Evolutionary conservation across 2,329 filamentous ascomycete genomes (phyloP), one percentile per base, ranked within the genome.

Genomic region (Cercospora citrullina): DNA sequence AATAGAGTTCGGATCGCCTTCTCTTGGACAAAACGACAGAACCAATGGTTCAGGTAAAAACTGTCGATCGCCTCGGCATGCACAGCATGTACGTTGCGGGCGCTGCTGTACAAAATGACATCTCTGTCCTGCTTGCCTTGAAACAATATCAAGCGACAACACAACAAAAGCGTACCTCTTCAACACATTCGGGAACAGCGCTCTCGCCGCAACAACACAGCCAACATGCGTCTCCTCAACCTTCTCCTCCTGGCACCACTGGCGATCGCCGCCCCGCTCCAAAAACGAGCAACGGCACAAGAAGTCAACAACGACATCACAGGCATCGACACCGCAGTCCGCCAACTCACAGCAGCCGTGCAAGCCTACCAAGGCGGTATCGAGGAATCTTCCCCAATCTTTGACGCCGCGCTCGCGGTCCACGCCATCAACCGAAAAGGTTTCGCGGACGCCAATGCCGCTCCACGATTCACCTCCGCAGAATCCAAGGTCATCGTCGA

Each of bases 351-450:
- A n/a, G 64, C 68, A 16, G 67, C 65, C 2, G 64, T 73, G 28
- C 65, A 68, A n/a, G 70, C 73, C 45, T 74, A 74, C 66, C 57
- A 71, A 21, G 74, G 73, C 57, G 74, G 73, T 3, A 73, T 74
- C 14, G 64, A 68, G 36, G 59, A 70, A 45, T 62, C 71, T 3
- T 51, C 51, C 9, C 72, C 73, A 3, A 65, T 74, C 30, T 71
- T 74, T 59, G 65, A 66, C 21, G 72, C 72, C 26, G 68, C 68
- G 6, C 60, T 73, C 28, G 71, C 65, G 10, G 65, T 75, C 61
- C 73, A 74, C 65, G 63, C 65, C 42, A 70, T 72, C 65, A 75
- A 75, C 68, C 68, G 74, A 2, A 64, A 73, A 53, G 74, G 72
- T 18, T 72, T 69, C 58, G 68, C 66, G 10, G 71, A 72, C 26